Base-by-base conservation (phyloP, 306 rosid genomes). In the Vigna reflexopilosa region DNA sequence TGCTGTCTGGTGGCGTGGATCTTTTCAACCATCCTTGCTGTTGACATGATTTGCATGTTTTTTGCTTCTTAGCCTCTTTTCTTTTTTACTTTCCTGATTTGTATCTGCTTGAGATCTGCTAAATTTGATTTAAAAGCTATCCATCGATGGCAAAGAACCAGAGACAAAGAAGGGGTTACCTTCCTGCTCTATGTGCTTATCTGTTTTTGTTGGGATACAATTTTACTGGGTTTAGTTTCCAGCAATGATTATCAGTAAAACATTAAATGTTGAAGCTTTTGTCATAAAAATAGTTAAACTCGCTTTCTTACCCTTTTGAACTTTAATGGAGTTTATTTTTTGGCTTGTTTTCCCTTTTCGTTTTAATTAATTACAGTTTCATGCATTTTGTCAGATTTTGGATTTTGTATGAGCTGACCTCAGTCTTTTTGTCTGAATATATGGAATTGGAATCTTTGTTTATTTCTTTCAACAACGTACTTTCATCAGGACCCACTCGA, bases 401-500 rank as follows among this genome's bases (percentile, higher is more conserved):
- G 56, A 40, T 56, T 83, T 65, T 20, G 28, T 51, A 38, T 55
- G 20, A 67, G 84, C 55, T 75, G 77, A 76, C 77, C 67, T 80
- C 70, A 76, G 10, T 75, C 22, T 44, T 77, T 79, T 57, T 83
- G 67, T 49, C 59, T 73, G 75, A 79, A 42, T 44, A 67, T 54
- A 73, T 75, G 80, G 73, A 64, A 73, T 71, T 78, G 73, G 38
- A 14, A 26, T 20, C 11, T 56, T 17, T 38, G 19, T 55, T 20
- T 38, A 6, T 79, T 50, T 38, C 62, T 51, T 70, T 71, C 15
- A 36, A 17, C 55, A 14, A 7, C 55, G n/a, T 44, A 66, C 67
- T 65, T 78, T 73, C 17, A 22, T 36, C 42, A 70, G 89, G 82
- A 59, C 83, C 84, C 84, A 82, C 77, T 75, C 66, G 2, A 68